A percentile compares a stretch with the other conserved stretches of the same genome.
These are phyloP conservation scores for Geotrichum cucujoidarum DNA, from an alignment of 1,139 yeast genomes.

Conservation along the genomic window DNA sequence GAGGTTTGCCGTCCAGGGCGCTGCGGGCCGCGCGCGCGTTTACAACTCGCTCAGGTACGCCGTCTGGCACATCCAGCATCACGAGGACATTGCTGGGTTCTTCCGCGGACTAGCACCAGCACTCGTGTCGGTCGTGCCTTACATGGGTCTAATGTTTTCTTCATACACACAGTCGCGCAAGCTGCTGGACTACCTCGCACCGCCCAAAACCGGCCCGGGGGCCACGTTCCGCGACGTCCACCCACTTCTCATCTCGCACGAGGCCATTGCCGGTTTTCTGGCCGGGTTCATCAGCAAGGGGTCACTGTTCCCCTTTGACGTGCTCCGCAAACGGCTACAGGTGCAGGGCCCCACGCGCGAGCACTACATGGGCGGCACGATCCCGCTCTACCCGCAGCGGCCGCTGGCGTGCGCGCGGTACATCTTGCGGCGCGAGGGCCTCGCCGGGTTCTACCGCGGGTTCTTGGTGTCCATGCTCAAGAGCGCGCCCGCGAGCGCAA, in stretches of 20 bases:
- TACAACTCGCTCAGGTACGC: constrained; percentile 47
- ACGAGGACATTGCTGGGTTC: constrained; percentile 55
- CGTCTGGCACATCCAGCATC: constrained; percentile 40
- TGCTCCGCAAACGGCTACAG: constrained; percentile 73
- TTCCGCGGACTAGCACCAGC: constrained; percentile 64
- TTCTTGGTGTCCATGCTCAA: constrained; percentile 62
- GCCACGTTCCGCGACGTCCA: constrained; percentile 15
- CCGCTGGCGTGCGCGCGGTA: constrained; percentile 32
- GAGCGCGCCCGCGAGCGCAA: constrained; percentile 74
- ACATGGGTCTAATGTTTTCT: constrained; percentile 67
- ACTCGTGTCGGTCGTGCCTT: constrained; percentile 55
- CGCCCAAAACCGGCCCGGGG: constrained; percentile 10
- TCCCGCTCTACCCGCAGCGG: constrained; percentile 19
- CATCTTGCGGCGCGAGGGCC: constrained; percentile 54
- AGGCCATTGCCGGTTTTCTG: constrained; percentile 62
- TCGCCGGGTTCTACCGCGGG: constrained; percentile 69
- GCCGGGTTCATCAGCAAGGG: constrained; percentile 78
- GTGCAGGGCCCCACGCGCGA: constrained; percentile 45
- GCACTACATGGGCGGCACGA: constrained; percentile 25
- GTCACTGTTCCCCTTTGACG: constrained; percentile 77
- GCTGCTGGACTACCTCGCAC: constrained; percentile 15
- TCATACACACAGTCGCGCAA: constrained; percentile 45
- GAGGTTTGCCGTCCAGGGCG: constrained; percentile 54
- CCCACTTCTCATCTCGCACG: constrained; percentile 39
- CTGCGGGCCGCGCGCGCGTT: constrained; percentile 41